phyloP scores from a whole-genome alignment of 2,329 filamentous ascomycete genomes.

The Ophiostoma piceae region DNA sequence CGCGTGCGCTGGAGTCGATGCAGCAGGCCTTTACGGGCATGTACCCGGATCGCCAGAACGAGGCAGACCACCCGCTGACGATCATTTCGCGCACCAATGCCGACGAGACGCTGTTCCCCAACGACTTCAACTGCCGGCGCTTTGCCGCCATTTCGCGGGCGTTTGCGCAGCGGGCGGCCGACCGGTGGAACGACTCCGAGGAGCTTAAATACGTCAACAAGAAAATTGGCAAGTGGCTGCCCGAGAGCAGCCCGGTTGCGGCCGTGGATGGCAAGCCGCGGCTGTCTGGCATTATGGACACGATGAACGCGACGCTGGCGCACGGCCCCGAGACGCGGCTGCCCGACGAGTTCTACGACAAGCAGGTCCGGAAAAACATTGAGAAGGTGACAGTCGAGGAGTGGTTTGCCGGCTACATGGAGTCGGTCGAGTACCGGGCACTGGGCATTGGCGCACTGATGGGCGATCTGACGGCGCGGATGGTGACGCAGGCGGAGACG shows the following conservation, averaged over 20 bases:
- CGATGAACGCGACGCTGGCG: constrained; percentile 79
- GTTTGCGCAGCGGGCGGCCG: constrained; percentile 66
- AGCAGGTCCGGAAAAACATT: constrained; percentile 62
- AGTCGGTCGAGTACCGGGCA: constrained; percentile 79
- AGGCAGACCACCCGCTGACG: constrained; percentile 48
- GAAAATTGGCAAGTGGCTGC: constrained; percentile 81
- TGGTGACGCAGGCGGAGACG: constrained; percentile 61
- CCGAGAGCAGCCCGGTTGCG: constrained; percentile 59
- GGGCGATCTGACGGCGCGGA: constrained; percentile 73
- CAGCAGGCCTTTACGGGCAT: constrained; percentile 71
- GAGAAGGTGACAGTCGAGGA: constrained; percentile 78
- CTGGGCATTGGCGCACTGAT: constrained; percentile 81
- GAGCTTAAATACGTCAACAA: constrained; percentile 82
- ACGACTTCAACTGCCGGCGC: constrained; percentile 67
- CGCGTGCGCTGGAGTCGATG: constrained; percentile 69
- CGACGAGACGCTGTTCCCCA: constrained; percentile 77
- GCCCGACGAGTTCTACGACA: constrained; percentile 82
- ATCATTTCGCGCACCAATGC: constrained; percentile 59
- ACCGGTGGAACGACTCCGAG: constrained; percentile 67
- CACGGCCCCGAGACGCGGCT: constrained; percentile 75
- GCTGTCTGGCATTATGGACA: constrained; percentile 88
- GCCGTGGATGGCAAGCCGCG: constrained; percentile 80
- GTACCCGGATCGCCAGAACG: constrained; percentile 56
- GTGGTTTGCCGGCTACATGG: constrained; percentile 84
- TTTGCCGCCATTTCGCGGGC: constrained; percentile 64